Evolutionary conservation across 176 grass and related monocot species (phyloP), one percentile per base, ranked within the genome.

Genomic region (Tillandsia fasciculata): DNA sequence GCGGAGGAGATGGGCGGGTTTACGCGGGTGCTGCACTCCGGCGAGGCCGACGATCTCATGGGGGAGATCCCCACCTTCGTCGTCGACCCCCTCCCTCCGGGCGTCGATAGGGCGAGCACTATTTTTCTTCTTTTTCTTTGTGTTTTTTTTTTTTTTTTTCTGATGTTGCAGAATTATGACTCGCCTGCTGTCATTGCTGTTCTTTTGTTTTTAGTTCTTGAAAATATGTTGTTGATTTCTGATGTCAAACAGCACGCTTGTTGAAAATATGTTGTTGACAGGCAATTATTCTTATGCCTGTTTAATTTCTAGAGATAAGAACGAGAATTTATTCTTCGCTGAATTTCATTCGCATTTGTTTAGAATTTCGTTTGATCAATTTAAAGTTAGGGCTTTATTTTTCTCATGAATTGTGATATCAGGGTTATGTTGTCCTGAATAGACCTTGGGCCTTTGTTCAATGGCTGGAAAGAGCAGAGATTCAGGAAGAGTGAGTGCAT

Each of bases 401-500:
- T 33, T 57, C 64, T 49, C 13, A 71, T 64, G 59, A 20, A 49
- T 54, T 73, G 53, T 72, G 69, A 26, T 70, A 15, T 51, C 86
- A 99, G 94, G 94, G 89, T 22, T 99, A 99, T 61, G 82, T 99
- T 69, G 94, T 99, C 64, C 71, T 99, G 48, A 99, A 99, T 64
- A 99, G 94, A 80, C 94, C 94, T 76, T 99, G 94, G 94, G 94
- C 94, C 10, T 99, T 99, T 81, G 89, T 99, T 1, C 94, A 99
- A 53, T 99, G 94, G 94, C 72, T 99, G 27, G 68, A 84, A 54
- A 93, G 76, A 26, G 78, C 87, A 48, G 70, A 85, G 26, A 99
- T 99, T 27, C 50, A 52, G 29, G 94, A 99, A 67, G 89, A 99
- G 94, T 99, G 83, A 72, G 89, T 69, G 69, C 12, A 80, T 80